A percentile compares a stretch with the other conserved stretches of the same genome.
phyloP scores from a whole-genome alignment of 1,284 basidiomycete species.

The Fomitopsis betulina region DNA sequence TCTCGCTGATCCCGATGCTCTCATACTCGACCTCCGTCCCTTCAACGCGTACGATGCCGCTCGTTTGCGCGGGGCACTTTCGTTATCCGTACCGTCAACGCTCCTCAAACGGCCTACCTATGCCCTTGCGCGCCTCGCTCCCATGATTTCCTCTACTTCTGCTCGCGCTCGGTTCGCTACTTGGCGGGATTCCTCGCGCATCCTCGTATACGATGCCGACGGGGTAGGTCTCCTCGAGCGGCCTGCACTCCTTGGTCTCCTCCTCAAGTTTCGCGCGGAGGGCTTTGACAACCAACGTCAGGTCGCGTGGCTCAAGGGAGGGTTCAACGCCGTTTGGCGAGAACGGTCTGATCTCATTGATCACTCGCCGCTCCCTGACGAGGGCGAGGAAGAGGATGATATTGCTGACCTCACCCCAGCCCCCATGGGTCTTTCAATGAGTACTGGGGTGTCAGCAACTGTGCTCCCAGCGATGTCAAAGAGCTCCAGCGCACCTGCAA shows the following conservation, averaged over 20 bases:
- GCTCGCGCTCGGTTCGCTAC: slow-evolving; percentile 57
- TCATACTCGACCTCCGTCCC: slow-evolving; percentile 86
- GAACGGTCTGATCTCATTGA: slow-evolving; percentile 51
- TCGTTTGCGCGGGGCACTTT: slow-evolving; percentile 72
- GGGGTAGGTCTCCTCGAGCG: slow-evolving; percentile 54
- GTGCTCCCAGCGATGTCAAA: slow-evolving; percentile 6
- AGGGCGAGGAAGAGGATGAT: slow-evolving; percentile 50
- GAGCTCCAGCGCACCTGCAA: slow-evolving; percentile 14
- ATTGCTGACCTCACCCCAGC: neutral
- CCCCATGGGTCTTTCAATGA: neutral
- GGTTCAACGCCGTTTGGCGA: slow-evolving; percentile 69
- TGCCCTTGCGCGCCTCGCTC: slow-evolving; percentile 66
- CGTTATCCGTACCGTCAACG: slow-evolving; percentile 90
- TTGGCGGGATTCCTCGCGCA: slow-evolving; percentile 52
- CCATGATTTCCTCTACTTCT: slow-evolving; percentile 64
- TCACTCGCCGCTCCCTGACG: slow-evolving; percentile 37
- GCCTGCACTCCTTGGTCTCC: slow-evolving; percentile 73
- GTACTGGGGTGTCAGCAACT: too few relatives aligned
- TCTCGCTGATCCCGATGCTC: slow-evolving; percentile 31
- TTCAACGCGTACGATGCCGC: slow-evolving; percentile 68
- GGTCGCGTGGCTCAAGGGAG: slow-evolving; percentile 77
- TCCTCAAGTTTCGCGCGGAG: slow-evolving; percentile 78
- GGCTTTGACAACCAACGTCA: slow-evolving; percentile 51
- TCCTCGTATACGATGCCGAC: slow-evolving; percentile 85
- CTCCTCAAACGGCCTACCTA: slow-evolving; percentile 87